A percentile compares a stretch with the other conserved stretches of the same genome.
Conservation (phyloP, 768 basidiomycete species). For the Boletus reticulatus region DNA sequence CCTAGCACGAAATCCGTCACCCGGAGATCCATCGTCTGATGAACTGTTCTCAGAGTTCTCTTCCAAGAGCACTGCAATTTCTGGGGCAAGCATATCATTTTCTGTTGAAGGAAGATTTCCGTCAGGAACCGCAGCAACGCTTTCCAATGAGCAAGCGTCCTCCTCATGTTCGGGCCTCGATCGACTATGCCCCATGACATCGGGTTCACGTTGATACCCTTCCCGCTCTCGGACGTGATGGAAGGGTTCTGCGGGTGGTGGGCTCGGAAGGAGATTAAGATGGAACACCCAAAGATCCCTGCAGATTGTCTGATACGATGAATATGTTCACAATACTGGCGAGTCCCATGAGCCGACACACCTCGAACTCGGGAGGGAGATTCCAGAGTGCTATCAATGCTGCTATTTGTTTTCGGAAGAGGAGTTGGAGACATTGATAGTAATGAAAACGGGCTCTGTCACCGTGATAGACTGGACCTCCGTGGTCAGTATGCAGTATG, state of each 20-base stretch:
- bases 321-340: constrained; percentile 1
- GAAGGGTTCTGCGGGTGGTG: constrained; percentile 61
- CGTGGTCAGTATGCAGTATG: background rate
- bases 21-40: constrained; percentile 25
- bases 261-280: constrained; percentile 57
- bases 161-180: constrained; percentile 19
- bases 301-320: constrained; percentile 55
- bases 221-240: constrained; percentile 42
- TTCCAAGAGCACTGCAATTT: constrained; percentile 39
- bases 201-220: constrained; percentile 8
- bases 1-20: constrained; percentile 12
- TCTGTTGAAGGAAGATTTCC: constrained; percentile 13
- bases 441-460: constrained; percentile 74
- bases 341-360: constrained; percentile 28
- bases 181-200: constrained; percentile 1
- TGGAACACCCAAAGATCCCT: constrained; percentile 80
- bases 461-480: constrained; percentile 74
- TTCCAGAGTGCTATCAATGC: constrained; percentile 61
- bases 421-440: constrained; percentile 79
- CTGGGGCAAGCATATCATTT: constrained; percentile 32
- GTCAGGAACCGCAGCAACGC: constrained; percentile 8
- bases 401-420: constrained; percentile 74
- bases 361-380: constrained; percentile 82
- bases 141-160: constrained; percentile 4
- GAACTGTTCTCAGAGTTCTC: constrained; percentile 37